Conservation (phyloP, 208 protist genomes). For the Porcisia deanei region DNA sequence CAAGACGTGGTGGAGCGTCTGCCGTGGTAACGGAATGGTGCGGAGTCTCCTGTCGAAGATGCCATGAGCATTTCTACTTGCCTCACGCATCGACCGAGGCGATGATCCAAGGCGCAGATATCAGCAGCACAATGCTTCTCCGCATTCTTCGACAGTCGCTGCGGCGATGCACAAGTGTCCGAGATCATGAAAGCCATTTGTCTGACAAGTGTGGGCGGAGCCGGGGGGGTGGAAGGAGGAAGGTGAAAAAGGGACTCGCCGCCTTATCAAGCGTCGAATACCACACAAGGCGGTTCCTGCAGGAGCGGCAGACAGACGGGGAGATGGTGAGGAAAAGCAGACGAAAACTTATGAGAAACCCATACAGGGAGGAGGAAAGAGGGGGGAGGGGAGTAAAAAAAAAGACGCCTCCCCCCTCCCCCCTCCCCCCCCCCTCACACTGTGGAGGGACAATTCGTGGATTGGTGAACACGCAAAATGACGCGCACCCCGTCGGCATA, state of each 20-base stretch:
- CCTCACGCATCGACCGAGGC: constrained; percentile 7
- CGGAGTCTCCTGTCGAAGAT: not conserved
- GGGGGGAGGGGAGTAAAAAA: too few relatives aligned
- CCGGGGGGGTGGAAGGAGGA: not conserved
- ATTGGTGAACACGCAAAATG: too few relatives aligned
- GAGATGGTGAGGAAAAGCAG: not conserved
- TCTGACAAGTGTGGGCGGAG: not conserved
- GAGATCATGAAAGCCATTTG: not conserved
- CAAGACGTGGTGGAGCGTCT: not conserved
- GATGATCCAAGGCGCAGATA: constrained; percentile 19
- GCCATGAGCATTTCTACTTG: not conserved
- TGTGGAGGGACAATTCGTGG: too few relatives aligned
- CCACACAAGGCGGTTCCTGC: not conserved
- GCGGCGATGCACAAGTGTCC: not conserved
- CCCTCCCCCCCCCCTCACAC: too few relatives aligned
- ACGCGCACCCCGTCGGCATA: too few relatives aligned
- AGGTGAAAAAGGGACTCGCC: not conserved
- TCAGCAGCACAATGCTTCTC: constrained; percentile 16
- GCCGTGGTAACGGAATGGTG: not conserved
- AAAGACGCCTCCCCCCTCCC: too few relatives aligned
- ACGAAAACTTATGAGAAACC: not conserved
- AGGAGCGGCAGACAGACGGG: not conserved
- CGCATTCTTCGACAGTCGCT: not conserved
- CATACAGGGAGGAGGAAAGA: not conserved
- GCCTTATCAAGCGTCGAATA: not conserved